Percentiles rank a stretch among this genome's conserved stretches.
Conservation (phyloP, 176 grass and related monocot genomes). For the Carex pumila region DNA sequence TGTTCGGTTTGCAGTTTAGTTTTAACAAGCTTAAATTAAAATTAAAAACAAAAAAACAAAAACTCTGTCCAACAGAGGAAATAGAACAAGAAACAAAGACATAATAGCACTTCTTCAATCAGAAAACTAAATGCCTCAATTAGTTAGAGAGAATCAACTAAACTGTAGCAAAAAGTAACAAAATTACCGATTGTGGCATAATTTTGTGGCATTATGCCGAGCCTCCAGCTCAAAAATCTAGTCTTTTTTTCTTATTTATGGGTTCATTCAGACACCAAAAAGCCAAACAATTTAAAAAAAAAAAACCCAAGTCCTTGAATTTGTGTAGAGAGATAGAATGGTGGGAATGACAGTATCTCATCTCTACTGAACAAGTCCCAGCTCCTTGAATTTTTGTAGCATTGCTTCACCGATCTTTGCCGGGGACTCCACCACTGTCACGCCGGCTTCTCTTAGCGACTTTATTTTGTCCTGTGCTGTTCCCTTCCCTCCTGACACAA, state of each 20-base stretch:
- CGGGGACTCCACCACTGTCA: constrained; percentile 81
- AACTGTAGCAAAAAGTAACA: not conserved
- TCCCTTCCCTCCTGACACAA: constrained; percentile 91
- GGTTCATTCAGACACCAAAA: not conserved
- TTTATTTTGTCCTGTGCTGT: constrained; percentile 94
- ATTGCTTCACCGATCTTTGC: constrained; percentile 86
- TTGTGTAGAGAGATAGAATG: not conserved
- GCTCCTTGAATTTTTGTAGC: constrained; percentile 84
- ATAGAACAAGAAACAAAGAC: not conserved
- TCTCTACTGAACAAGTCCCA: constrained; percentile 69
- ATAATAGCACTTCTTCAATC: not conserved
- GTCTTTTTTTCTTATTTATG: constrained; percentile 18
- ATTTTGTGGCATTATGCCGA: not conserved
- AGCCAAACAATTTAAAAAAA: not conserved
- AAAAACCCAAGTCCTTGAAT: not conserved
- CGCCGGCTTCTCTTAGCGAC: constrained; percentile 83
- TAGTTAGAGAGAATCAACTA: constrained; percentile 4
- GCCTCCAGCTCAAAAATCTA: constrained; percentile 7
- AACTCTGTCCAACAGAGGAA: not conserved
- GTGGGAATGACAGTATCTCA: not conserved
- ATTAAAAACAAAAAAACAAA: not conserved
- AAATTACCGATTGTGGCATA: constrained; percentile 11
- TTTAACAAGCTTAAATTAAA: not conserved
- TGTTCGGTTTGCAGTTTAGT: not conserved
- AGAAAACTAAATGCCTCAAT: not conserved